Evolutionary conservation across 75 land plant genomes (phyloP).

Genomic region (Selaginella tamariscina): DNA sequence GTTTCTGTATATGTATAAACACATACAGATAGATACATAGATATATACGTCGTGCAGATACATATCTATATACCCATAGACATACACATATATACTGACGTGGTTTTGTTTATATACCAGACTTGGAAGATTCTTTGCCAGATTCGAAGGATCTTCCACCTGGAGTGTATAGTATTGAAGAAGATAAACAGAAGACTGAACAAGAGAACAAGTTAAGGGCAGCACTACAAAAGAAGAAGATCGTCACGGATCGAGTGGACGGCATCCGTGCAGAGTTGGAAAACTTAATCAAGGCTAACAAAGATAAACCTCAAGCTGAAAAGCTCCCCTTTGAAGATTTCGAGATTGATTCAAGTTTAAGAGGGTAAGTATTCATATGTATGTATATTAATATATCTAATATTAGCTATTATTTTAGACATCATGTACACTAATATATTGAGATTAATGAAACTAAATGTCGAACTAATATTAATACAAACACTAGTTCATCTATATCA

Average conservation of each 20-base stretch:
- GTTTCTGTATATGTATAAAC: too few relatives aligned
- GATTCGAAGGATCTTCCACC: constrained; percentile 17
- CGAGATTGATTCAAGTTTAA: constrained; percentile 28
- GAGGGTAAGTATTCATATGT: constrained; percentile 15
- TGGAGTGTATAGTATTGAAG: constrained; percentile 27
- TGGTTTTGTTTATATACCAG: too few relatives aligned
- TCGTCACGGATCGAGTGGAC: constrained; percentile 17
- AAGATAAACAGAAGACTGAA: constrained; percentile 26
- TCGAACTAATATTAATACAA: too few relatives aligned
- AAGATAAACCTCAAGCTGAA: constrained; percentile 18
- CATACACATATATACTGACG: too few relatives aligned
- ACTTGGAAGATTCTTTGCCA: not conserved
- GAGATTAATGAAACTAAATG: too few relatives aligned
- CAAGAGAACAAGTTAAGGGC: constrained; percentile 23
- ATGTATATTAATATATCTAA: too few relatives aligned
- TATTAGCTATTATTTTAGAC: not conserved
- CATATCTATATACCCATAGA: too few relatives aligned
- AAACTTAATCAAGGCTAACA: constrained; percentile 19
- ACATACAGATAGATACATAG: too few relatives aligned
- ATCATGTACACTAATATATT: too few relatives aligned
- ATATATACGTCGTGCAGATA: too few relatives aligned
- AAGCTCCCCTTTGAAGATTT: constrained; percentile 24
- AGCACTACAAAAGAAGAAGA: constrained; percentile 24
- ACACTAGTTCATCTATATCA: too few relatives aligned
- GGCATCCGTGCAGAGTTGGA: constrained; percentile 15